These are phyloP conservation scores for Juncus inflexus DNA, from an alignment of 176 grass and related monocot species.

Conservation along the genomic window DNA sequence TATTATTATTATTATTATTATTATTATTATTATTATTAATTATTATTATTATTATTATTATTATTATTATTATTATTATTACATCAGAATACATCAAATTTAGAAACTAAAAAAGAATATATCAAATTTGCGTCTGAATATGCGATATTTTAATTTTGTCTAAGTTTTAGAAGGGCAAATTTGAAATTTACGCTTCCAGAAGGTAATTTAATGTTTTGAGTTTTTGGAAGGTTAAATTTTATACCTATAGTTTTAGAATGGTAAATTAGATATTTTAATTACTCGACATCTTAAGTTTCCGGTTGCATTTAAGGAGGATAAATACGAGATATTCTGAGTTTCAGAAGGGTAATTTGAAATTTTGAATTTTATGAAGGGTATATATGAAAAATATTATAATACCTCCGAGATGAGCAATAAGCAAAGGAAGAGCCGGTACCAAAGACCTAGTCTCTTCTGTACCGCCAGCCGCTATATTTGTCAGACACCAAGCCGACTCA, in stretches of 20 bases:
- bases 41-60: too few relatives aligned
- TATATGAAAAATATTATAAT: conserved; percentile 26
- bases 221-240: too few relatives aligned
- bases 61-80: too few relatives aligned
- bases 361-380: conserved; percentile 30
- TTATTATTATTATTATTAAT: too few relatives aligned
- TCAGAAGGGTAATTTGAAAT: not conserved
- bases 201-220: too few relatives aligned
- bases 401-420: conserved; percentile 96
- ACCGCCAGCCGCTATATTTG: conserved; percentile 86
- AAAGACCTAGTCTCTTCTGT: conserved; percentile 81
- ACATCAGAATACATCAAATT: too few relatives aligned
- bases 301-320: not conserved
- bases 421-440: conserved; percentile 75
- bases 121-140: too few relatives aligned
- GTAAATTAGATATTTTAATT: not conserved
- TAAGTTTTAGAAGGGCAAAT: too few relatives aligned
- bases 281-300: not conserved
- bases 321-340: not conserved
- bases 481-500: conserved; percentile 95
- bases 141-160: too few relatives aligned
- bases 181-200: too few relatives aligned
- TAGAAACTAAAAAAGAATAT: too few relatives aligned
- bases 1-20: too few relatives aligned
- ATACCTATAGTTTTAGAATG: not conserved